These are phyloP conservation scores for Colletotrichum tropicale DNA, from an alignment of 2,329 filamentous ascomycete species.

Conservation along the genomic window DNA sequence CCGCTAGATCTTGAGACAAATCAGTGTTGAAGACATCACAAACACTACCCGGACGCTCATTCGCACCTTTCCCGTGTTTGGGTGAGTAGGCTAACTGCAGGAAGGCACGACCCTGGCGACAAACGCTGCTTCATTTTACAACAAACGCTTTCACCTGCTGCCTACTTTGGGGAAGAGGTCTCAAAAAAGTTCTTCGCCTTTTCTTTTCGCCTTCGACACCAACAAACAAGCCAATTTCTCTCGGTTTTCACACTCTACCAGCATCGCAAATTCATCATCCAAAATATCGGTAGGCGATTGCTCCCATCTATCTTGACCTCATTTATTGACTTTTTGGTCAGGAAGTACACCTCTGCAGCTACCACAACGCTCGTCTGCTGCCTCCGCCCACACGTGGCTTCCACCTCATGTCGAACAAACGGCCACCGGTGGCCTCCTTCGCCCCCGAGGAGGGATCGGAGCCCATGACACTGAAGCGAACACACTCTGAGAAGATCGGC, in stretches of 20 bases:
- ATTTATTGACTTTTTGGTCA: background rate
- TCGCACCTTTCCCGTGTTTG: background rate
- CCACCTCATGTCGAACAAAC: background rate
- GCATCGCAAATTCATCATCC: background rate
- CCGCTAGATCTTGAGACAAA: rapidly evolving
- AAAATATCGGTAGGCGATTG: background rate
- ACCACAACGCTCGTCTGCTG: background rate
- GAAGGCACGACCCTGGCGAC: background rate
- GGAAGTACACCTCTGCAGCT: background rate
- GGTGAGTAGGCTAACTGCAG: background rate
- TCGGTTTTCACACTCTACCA: rapidly evolving
- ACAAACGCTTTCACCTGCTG: background rate
- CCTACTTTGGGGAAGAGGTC: background rate
- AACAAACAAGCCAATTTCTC: background rate
- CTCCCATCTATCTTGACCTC: background rate
- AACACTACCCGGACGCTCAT: background rate
- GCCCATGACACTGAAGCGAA: background rate
- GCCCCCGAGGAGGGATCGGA: background rate
- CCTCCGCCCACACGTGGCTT: background rate
- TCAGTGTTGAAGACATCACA: background rate
- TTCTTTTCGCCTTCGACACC: background rate
- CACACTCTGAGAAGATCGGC: background rate
- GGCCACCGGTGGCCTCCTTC: background rate
- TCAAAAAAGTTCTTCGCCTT: background rate
- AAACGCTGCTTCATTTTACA: background rate